phyloP scores from a whole-genome alignment of 2,329 filamentous ascomycete genomes.

The Fusarium sp. region DNA sequence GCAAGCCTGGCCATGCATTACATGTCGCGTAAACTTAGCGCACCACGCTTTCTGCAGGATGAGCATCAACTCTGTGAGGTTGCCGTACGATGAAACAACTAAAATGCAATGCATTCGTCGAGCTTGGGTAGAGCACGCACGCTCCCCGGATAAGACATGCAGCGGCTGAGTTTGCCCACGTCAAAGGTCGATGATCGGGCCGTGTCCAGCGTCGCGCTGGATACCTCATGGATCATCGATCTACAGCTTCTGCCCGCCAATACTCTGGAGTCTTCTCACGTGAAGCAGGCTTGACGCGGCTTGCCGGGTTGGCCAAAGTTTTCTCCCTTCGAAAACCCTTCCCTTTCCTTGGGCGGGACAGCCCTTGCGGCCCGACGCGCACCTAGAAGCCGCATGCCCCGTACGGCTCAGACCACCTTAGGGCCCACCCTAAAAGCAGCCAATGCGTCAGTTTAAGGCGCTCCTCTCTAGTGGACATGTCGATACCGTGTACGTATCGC shows the following conservation, averaged over 20 bases:
- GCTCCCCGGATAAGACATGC: conserved; percentile 6
- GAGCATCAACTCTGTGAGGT: conserved; percentile 19
- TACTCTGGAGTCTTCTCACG: conserved; percentile 39
- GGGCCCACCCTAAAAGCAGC: conserved; percentile 24
- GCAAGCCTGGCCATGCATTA: conserved; percentile 4
- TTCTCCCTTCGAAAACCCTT: conserved; percentile 43
- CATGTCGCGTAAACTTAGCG: conserved; percentile 16
- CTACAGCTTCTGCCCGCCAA: conserved; percentile 16
- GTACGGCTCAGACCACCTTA: conserved; percentile 41
- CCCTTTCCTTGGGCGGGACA: conserved; percentile 46
- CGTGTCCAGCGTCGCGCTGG: neutral
- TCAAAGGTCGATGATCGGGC: conserved; percentile 4
- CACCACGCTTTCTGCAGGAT: conserved; percentile 22
- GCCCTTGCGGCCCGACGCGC: conserved; percentile 52
- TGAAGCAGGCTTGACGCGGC: conserved; percentile 49
- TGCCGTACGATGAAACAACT: conserved; percentile 22
- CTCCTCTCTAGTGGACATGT: conserved; percentile 5
- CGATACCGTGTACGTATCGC: neutral
- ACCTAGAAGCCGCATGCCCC: conserved; percentile 45
- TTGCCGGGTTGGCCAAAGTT: conserved; percentile 44
- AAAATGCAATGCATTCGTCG: conserved; percentile 4
- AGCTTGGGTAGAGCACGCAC: conserved; percentile 12
- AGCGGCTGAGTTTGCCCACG: conserved; percentile 2
- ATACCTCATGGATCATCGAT: neutral
- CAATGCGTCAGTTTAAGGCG: conserved; percentile 17